Evolutionary conservation across 1,284 basidiomycete genomes (phyloP), one percentile per base, ranked within the genome.

Genomic region (Cryptococcus depauperatus): DNA sequence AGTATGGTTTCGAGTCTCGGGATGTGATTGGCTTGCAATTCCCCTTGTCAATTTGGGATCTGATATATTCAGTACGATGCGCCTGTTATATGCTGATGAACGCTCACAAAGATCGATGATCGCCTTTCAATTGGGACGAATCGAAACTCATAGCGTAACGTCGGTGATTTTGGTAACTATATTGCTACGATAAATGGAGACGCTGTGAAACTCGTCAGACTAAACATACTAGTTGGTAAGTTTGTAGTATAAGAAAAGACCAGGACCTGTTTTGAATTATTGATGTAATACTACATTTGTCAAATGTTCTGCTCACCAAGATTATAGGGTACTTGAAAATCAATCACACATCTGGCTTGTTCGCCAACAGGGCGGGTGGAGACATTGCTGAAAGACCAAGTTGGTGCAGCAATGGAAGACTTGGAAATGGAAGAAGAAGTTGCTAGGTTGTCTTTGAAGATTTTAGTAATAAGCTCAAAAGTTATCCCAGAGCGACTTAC

Each of bases 231-330:
- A 93, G 74, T 90, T 90, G 48, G 85, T 86, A 68, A 93, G 80
- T 72, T 90, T 89, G 79, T 98, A 99, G 75, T 99, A 99, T 55
- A 97, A 76, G 63, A 98, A 83, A 3, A 98, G 85, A 27, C 83
- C 77, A 16, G 78, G 72, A 6, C 79, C 71, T 69, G 34, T 16
- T 19, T n/a, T 27, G 25, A 28, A n/a, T n/a, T n/a, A n/a, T 29
- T 18, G 38, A 13, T 9, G 2, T 33, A 18, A n/a, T 22, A 28
- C 37, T 34, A 16, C 11, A 10, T 29, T 8, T 21, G 19, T 21
- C 23, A 33, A 4, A 13, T 22, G 18, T 33, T 50, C 41, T 40
- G 37, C 18, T 19, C 42, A 64, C 68, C 62, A 35, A 99, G 74
- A 60, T 87, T 78, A 43, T 81, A 79, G 3, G 91, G 90, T 18